A percentile compares a stretch with the other conserved stretches of the same genome.
phyloP scores from a whole-genome alignment of 1,284 basidiomycete genomes.

The Ceratorhiza oryzae-sativae region DNA sequence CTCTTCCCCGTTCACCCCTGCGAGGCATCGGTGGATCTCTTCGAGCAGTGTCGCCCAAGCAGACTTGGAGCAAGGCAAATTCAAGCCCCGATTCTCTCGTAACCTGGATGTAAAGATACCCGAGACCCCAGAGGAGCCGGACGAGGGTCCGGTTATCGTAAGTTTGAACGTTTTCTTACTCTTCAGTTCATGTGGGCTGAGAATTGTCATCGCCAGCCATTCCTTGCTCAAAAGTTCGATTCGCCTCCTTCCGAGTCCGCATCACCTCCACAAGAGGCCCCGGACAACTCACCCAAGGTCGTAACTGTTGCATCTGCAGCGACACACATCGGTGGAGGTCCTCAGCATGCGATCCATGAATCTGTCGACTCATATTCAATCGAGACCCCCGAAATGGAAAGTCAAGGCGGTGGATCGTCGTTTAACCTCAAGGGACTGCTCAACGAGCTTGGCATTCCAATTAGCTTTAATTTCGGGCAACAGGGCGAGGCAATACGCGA shows the following conservation, averaged over 20 bases:
- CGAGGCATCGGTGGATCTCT: constrained; percentile 42
- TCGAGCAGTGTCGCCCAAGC: constrained; percentile 14
- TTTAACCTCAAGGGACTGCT: constrained; percentile 12
- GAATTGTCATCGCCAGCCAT: constrained; percentile 59
- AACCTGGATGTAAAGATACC: constrained; percentile 64
- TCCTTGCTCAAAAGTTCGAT: constrained; percentile 74
- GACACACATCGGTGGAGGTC: constrained; percentile 70
- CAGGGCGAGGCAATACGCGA: constrained; percentile 1
- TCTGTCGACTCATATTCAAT: constrained; percentile 45
- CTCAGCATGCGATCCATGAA: constrained; percentile 64
- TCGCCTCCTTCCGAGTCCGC: constrained; percentile 57
- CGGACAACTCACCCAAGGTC: constrained; percentile 63
- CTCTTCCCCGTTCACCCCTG: constrained; percentile 42
- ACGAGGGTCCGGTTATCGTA: constrained; percentile 64
- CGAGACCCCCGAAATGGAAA: constrained; percentile 35
- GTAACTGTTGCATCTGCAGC: constrained; percentile 72
- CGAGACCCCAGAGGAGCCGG: constrained; percentile 56
- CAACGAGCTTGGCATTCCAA: constrained; percentile 11
- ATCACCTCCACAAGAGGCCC: constrained; percentile 46
- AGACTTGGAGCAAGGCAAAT: constrained; percentile 22
- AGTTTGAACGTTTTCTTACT: constrained; percentile 48
- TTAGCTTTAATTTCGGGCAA: constrained; percentile 15
- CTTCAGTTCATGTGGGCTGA: constrained; percentile 16
- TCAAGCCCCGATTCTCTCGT: constrained; percentile 38
- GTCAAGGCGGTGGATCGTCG: constrained; percentile 15